Base-by-base conservation (phyloP, 2,329 filamentous ascomycete species). In the Talaromyces piceae region DNA sequence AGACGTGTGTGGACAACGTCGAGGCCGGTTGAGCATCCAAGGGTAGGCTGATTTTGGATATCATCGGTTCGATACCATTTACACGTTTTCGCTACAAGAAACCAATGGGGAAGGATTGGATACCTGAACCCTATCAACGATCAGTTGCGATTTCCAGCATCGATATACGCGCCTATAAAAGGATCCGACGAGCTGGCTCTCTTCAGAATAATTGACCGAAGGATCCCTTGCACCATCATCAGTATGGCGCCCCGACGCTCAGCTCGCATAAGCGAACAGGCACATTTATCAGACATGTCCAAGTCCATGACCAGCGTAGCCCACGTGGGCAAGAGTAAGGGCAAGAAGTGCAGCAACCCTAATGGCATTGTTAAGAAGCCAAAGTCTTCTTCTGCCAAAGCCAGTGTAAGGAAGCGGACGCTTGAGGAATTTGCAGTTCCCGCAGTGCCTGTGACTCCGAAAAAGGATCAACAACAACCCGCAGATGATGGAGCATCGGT, bases 221-320 rank as follows among this genome's bases (percentile, higher is more conserved):
- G 39, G 39, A 43, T 43, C 39, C 39, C 39, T n/a, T 43, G 23
- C 18, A 43, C 39, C 13, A 22, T 43, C 13, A 25, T 22, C 39
- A 41, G 28, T 20, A 80, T 81, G 78, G 73, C 77, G 33, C 64
- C 79, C 9, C 65, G 78, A 56, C 75, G 78, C 49, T 81, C 78
- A 43, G 65, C 74, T 39, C 73, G 78, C 41, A 67, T 77, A 27
- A 68, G 66, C 45, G 50, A 59, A 47, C 53, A 59, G 28, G 16
- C 56, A 30, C 49, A n/a, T n/a, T n/a, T n/a, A n/a, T n/a, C 56
- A 3, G 50, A 59, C 11, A 52, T 20, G 20, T 18, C 12, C 27
- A 47, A 27, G 27, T 6, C 45, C 33, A 30, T 9, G 25, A n/a
- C 28, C 16, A 31, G 41, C 20, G 20, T 39, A n/a, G 28, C 23